A percentile compares a stretch with the other conserved stretches of the same genome.
phyloP scores from a whole-genome alignment of 192 early-diverging fungal species.

The Coemansia sp. region DNA sequence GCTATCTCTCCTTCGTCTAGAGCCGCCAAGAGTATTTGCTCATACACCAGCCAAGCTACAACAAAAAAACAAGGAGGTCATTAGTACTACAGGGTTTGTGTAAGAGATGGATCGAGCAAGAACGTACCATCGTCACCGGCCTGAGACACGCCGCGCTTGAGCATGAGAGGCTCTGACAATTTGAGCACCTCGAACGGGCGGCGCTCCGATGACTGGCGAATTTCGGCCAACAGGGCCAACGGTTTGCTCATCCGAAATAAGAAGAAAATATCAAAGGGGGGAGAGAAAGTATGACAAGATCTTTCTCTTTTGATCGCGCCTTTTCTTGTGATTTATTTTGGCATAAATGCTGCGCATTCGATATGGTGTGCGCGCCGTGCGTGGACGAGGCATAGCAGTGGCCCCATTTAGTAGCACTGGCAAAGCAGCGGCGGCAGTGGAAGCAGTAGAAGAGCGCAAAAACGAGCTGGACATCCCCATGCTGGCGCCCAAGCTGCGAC shows the following conservation, averaged over 20 bases:
- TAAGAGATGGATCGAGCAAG: too few species aligned
- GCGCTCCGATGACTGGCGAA: conserved; percentile 51
- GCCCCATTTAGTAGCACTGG: background rate
- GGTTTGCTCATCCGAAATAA: conserved; percentile 26
- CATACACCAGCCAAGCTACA: conserved; percentile 65
- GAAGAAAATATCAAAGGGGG: background rate
- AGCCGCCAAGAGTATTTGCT: conserved; percentile 79
- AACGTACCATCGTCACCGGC: conserved; percentile 27
- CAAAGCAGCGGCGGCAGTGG: background rate
- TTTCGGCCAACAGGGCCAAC: conserved; percentile 29
- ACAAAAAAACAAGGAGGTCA: background rate
- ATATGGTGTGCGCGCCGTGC: background rate
- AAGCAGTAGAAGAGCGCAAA: conserved; percentile 15
- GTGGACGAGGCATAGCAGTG: background rate
- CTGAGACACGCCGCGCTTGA: conserved; percentile 11
- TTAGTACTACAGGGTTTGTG: background rate
- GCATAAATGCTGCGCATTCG: background rate
- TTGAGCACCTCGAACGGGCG: conserved; percentile 41
- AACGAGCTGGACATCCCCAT: conserved; percentile 51
- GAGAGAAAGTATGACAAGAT: background rate
- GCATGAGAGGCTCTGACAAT: conserved; percentile 39
- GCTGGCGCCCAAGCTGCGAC: conserved; percentile 41
- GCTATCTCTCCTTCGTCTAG: conserved; percentile 71
- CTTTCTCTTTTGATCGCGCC: too few species aligned
- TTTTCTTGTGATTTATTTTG: too few species aligned